Evolutionary conservation across 148 eudicot species (phyloP).

Genomic region (Polygonum maritimum): DNA sequence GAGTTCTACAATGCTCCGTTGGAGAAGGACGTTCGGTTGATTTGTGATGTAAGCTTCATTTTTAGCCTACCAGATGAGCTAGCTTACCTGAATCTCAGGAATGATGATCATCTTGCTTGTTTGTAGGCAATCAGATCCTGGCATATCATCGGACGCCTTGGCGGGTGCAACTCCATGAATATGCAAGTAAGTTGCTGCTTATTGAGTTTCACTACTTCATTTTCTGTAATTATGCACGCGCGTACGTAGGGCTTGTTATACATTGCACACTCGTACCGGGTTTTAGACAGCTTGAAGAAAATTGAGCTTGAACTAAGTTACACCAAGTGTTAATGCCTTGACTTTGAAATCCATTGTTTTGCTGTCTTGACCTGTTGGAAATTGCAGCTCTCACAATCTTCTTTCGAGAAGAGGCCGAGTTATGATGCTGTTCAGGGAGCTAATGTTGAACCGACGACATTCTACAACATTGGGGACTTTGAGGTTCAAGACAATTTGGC

Average conservation of each 20-base stretch:
- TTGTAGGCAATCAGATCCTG: slow-evolving; percentile 76
- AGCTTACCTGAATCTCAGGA: not conserved
- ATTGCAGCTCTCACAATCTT: slow-evolving; percentile 70
- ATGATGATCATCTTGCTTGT: slow-evolving; percentile 8
- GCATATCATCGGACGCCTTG: slow-evolving; percentile 97
- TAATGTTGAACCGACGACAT: slow-evolving; percentile 80
- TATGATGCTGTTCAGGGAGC: slow-evolving; percentile 89
- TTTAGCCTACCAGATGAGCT: not conserved
- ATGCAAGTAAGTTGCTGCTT: slow-evolving; percentile 62
- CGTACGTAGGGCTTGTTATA: not conserved
- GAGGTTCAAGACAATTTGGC: slow-evolving; percentile 91
- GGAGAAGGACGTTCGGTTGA: slow-evolving; percentile 66
- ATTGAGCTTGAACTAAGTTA: not conserved
- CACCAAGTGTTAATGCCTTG: not conserved
- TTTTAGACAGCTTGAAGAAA: not conserved
- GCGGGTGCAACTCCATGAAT: slow-evolving; percentile 95
- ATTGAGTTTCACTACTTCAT: not conserved
- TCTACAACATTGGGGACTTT: slow-evolving; percentile 86
- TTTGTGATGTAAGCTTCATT: slow-evolving; percentile 71
- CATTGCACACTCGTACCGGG: not conserved
- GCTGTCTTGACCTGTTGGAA: not conserved
- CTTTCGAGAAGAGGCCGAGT: slow-evolving; percentile 64
- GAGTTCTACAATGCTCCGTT: slow-evolving; percentile 83
- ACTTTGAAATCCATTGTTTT: not conserved
- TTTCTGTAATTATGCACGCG: not conserved